Evolutionary conservation across 1,284 basidiomycete species (phyloP), one percentile per base, ranked within the genome.

Genomic region (Naganishia sp.): DNA sequence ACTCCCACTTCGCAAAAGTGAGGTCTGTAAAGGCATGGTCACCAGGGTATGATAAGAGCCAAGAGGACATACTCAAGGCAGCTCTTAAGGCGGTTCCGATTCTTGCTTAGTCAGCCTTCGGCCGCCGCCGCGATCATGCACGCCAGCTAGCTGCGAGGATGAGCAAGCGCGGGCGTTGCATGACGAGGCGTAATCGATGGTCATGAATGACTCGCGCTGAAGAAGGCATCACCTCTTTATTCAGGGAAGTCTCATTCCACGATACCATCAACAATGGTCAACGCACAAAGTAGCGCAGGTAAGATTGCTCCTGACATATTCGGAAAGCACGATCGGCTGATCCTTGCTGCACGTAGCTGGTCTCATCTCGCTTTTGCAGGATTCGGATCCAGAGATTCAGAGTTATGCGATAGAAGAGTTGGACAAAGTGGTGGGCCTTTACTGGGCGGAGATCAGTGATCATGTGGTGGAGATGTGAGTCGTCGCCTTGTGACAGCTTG

Each of bases 361-460:
- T 72, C 88, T 92, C 49, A 87, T 97, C 72, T 90, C 92, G 48
- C 84, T 97, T 33, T 86, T 98, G 36, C 86, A 96, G 78, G 89
- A 92, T 64, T 92, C 95, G 71, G 78, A 79, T 71, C 84, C 88
- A 43, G 81, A 88, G 57, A 88, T 97, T 76, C 90, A 93, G 75
- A 87, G 92, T 71, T 89, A 95, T 83, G 94, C 94, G 23, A 86
- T 98, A 73, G 86, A 87, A 67, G 86, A 88, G 64, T 84, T 98
- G 65, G 88, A 88, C 74, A 82, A 85, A 28, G 85, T 96, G 63
- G 91, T 97, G 10, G 87, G 92, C 49, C 88, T 92, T 74, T 96
- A 96, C 80, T 98, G 94, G 94, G 89, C 94, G 63, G 94, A 98
- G 84, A 94, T 97, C 75, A 93, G 92, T 74, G 94, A 98, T 79